Conservation (phyloP, 306 rosid species). For the Gastrolobium villosum region DNA sequence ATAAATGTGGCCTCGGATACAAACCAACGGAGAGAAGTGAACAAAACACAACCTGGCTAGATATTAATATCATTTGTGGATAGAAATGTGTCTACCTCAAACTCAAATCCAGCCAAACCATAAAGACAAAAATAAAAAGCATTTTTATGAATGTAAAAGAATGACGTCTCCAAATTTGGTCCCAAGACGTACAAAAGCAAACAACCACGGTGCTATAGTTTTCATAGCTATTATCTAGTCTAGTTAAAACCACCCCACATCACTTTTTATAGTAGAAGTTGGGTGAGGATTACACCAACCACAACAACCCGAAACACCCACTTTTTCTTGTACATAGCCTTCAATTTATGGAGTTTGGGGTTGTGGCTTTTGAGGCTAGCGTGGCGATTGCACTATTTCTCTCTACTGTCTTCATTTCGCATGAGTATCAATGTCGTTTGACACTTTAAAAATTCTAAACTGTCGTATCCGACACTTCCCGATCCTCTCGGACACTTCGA, state of each 20-base stretch:
- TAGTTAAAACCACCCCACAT: slow-evolving; percentile 1
- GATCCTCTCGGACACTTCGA: too few species aligned
- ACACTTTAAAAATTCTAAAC: too few species aligned
- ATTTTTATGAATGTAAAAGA: slow-evolving; percentile 29
- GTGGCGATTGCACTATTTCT: slow-evolving; percentile 30
- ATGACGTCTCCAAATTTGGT: slow-evolving; percentile 40
- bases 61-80: not conserved
- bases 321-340: slow-evolving; percentile 29
- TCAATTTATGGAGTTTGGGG: slow-evolving; percentile 51
- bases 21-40: slow-evolving; percentile 1
- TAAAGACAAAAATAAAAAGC: slow-evolving; percentile 41
- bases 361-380: slow-evolving; percentile 23
- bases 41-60: slow-evolving; percentile 1
- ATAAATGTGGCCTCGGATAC: slow-evolving; percentile 7
- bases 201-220: slow-evolving; percentile 28
- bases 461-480: too few species aligned
- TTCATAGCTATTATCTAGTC: not conserved
- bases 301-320: slow-evolving; percentile 55
- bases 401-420: slow-evolving; percentile 38
- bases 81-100: slow-evolving; percentile 38
- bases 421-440: slow-evolving; percentile 45
- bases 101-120: slow-evolving; percentile 41
- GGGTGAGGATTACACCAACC: slow-evolving; percentile 57
- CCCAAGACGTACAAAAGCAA: slow-evolving; percentile 45
- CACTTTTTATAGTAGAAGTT: slow-evolving; percentile 9